Conservation (phyloP, 768 basidiomycete genomes). For the Butyriboletus loyo region DNA sequence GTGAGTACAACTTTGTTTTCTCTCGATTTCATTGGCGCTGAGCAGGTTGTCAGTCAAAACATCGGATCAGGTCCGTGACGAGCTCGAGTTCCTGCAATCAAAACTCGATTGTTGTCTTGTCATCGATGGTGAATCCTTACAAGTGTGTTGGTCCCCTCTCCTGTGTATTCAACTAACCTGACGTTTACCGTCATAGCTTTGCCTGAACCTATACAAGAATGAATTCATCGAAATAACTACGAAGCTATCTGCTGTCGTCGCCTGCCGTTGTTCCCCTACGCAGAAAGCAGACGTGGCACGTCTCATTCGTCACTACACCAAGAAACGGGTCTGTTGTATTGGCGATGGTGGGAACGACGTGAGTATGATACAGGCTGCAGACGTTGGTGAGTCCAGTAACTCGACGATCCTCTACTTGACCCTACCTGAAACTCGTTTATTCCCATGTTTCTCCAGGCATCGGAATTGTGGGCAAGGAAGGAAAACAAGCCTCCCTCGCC, state of each 20-base stretch:
- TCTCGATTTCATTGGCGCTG: not conserved
- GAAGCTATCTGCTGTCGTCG: conserved; percentile 93
- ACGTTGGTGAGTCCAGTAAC: conserved; percentile 71
- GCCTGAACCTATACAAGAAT: conserved; percentile 83
- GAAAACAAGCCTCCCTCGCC: conserved; percentile 97
- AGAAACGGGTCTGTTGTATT: conserved; percentile 96
- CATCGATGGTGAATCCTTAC: conserved; percentile 95
- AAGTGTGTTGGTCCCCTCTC: conserved; percentile 46
- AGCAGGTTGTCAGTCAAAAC: conserved; percentile 66
- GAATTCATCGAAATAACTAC: conserved; percentile 97
- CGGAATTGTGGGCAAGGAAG: conserved; percentile 98
- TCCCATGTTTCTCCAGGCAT: conserved; percentile 52
- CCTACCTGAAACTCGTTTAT: not conserved
- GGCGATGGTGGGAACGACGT: conserved; percentile 99
- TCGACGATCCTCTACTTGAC: not conserved
- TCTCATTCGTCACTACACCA: conserved; percentile 84
- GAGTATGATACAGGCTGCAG: conserved; percentile 99
- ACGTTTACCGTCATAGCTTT: conserved; percentile 54
- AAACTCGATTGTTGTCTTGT: conserved; percentile 98
- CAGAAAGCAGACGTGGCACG: conserved; percentile 98
- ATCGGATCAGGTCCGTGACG: conserved; percentile 74
- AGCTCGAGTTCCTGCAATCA: conserved; percentile 90
- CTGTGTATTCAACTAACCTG: not conserved
- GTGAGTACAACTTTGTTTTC: conserved; percentile 39
- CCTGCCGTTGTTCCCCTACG: conserved; percentile 96